Base-by-base conservation (phyloP, 169 alveolate genomes). In the Plasmodium cynomolgi region DNA sequence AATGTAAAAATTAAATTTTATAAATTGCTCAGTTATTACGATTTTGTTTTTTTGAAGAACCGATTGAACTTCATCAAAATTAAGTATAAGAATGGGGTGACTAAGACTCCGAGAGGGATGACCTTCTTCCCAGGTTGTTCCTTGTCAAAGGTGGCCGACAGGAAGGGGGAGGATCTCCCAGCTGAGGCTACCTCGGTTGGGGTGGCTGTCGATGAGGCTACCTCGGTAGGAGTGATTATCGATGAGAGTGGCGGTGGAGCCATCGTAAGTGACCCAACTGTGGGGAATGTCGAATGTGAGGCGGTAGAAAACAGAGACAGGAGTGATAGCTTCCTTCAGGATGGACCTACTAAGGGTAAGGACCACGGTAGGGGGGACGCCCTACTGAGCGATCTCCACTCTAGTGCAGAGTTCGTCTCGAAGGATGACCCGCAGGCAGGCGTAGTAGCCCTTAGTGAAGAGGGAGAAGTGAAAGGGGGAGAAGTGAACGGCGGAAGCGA, bases 1-100 rank as follows among this genome's bases (percentile, higher is more conserved):
- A 90, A 90, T 81, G 83, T 90, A 29, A 79, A 81, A 90, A 81
- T 90, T 3, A 80, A 31, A 6, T 79, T 62, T 62, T 90, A 81
- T n/a, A 79, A 81, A 56, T 74, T 90, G 26, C 50, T 90, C 20
- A 80, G 77, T 29, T 90, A 81, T 20, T 90, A 62, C 54, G 94
- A 90, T 68, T 90, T 79, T 81, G 77, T 90, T 58, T 90, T 90
- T 50, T 71, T 90, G 56, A 79, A 80, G 82, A 90, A 90, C 58
- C 7, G 94, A 31, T 47, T 90, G 74, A 90, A 90, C 50, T 90
- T 90, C 50, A 72, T 90, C 2, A 71, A 80, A 44, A 72, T 90
- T 34, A 41, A 41, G 37, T 90, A 90, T 80, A 81, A 44, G 26
- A 68, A 79, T 15, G 39, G 73, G 23, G 75, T 26, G 37, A 6